Percentiles rank a stretch among this genome's conserved stretches.
phyloP scores from a whole-genome alignment of 139 green algal species.

The Auxenochlorella protothecoides region DNA sequence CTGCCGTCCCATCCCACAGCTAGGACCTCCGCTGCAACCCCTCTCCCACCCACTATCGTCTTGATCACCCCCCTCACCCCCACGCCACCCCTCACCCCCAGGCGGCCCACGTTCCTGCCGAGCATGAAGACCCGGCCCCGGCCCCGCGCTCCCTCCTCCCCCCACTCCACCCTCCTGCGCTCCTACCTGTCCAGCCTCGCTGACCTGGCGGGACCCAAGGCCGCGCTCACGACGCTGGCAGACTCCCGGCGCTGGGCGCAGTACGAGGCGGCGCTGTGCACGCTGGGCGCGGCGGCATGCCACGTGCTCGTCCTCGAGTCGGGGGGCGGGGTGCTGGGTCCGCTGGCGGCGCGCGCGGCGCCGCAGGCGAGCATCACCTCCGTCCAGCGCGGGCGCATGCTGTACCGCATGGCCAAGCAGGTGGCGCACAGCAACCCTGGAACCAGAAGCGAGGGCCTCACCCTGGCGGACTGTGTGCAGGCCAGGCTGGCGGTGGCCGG shows the following conservation, averaged over 20 bases:
- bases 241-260: conserved; percentile 17
- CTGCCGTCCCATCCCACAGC: background rate
- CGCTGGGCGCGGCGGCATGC: conserved; percentile 14
- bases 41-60: background rate
- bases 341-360: conserved; percentile 32
- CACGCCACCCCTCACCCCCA: conserved; percentile 9
- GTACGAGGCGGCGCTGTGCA: conserved; percentile 11
- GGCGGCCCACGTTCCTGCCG: conserved; percentile 57
- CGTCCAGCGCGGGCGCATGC: conserved; percentile 40
- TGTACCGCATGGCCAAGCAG: conserved; percentile 55
- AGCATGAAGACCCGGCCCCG: conserved; percentile 23
- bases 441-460: too few species aligned
- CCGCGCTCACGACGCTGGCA: conserved; percentile 12
- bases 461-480: background rate
- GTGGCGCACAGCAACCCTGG: conserved; percentile 26
- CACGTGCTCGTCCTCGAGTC: conserved; percentile 34
- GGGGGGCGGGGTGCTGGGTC: conserved; percentile 28
- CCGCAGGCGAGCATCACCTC: conserved; percentile 17
- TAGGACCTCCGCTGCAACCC: background rate
- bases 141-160: conserved; percentile 10
- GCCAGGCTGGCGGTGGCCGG: background rate
- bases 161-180: conserved; percentile 9
- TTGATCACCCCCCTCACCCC: background rate
- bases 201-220: conserved; percentile 42
- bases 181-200: conserved; percentile 31